phyloP scores from a whole-genome alignment of 2,329 filamentous ascomycete species.

The Epicoccum nigrum region DNA sequence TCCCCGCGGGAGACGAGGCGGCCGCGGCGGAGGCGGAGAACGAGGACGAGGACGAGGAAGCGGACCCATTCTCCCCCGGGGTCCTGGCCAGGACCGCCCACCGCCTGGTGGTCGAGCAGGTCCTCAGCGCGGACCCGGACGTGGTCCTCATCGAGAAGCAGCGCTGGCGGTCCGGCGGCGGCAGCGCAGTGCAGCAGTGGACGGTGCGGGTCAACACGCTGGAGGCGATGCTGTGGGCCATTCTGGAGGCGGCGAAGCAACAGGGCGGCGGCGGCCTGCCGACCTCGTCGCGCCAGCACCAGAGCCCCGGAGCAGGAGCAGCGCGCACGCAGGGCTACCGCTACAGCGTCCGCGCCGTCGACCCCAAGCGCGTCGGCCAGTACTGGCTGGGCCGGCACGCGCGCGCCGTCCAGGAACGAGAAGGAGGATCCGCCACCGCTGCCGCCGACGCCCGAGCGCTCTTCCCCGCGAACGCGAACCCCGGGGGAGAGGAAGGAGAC shows the following conservation, averaged over 20 bases:
- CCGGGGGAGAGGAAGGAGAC: no score
- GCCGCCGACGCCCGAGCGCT: no score
- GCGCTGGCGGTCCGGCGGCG: constrained; percentile 68
- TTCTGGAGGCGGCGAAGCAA: constrained; percentile 42
- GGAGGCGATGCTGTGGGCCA: constrained; percentile 80
- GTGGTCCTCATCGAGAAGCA: constrained; percentile 74
- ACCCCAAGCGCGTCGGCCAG: constrained; percentile 46
- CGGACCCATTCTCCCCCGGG: constrained; percentile 58
- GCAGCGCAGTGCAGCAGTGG: constrained; percentile 75
- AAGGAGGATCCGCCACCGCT: constrained; percentile 12
- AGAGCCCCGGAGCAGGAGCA: rapidly evolving
- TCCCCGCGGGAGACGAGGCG: neutral
- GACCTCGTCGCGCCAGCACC: no score
- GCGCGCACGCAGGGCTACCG: constrained; percentile 7
- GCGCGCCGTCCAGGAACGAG: constrained; percentile 11
- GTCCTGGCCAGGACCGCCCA: constrained; percentile 63
- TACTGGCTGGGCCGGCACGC: constrained; percentile 43
- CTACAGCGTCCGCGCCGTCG: constrained; percentile 36
- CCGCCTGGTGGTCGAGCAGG: constrained; percentile 55
- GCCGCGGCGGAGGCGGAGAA: neutral
- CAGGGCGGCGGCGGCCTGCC: no score
- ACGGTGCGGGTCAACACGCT: constrained; percentile 81
- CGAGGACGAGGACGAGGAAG: constrained; percentile 6
- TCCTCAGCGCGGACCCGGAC: constrained; percentile 64
- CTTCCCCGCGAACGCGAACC: no score